These are phyloP conservation scores for Phytopythium vexans DNA, from an alignment of 352 stramenopile genomes.

Conservation along the genomic window DNA sequence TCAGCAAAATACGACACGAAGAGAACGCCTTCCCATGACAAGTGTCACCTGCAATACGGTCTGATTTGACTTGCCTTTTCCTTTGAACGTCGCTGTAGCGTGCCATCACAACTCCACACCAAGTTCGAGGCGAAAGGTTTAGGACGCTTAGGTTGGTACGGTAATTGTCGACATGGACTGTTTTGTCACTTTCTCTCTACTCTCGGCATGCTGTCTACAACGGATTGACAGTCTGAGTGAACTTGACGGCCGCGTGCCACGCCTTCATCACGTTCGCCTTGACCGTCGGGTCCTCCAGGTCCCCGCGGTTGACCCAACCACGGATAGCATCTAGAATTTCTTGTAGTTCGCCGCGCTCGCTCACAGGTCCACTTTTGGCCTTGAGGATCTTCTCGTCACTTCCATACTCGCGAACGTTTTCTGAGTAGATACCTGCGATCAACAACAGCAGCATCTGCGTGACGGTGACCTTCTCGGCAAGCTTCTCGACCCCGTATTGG, in stretches of 20 bases:
- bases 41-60: too few relatives aligned
- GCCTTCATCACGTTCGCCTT: constrained; percentile 41
- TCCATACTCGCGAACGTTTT: constrained; percentile 18
- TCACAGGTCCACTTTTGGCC: constrained; percentile 7
- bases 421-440: constrained; percentile 33
- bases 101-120: too few relatives aligned
- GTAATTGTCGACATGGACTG: too few relatives aligned
- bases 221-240: constrained; percentile 32
- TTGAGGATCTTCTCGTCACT: constrained; percentile 26
- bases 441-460: constrained; percentile 28
- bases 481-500: constrained; percentile 19
- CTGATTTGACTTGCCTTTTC: too few relatives aligned
- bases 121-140: too few relatives aligned
- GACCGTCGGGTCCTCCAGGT: constrained; percentile 29
- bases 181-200: too few relatives aligned
- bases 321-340: constrained; percentile 45
- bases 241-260: constrained; percentile 42
- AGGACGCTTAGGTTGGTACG: too few relatives aligned
- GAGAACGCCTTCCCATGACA: too few relatives aligned
- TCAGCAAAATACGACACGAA: too few relatives aligned
- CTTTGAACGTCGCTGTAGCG: too few relatives aligned
- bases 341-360: constrained; percentile 16
- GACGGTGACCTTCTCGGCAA: constrained; percentile 16
- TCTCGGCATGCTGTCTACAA: too few relatives aligned
- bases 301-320: constrained; percentile 55